Base-by-base conservation (phyloP, 495 filamentous ascomycete species). In the Talaromyces wortmannii region DNA sequence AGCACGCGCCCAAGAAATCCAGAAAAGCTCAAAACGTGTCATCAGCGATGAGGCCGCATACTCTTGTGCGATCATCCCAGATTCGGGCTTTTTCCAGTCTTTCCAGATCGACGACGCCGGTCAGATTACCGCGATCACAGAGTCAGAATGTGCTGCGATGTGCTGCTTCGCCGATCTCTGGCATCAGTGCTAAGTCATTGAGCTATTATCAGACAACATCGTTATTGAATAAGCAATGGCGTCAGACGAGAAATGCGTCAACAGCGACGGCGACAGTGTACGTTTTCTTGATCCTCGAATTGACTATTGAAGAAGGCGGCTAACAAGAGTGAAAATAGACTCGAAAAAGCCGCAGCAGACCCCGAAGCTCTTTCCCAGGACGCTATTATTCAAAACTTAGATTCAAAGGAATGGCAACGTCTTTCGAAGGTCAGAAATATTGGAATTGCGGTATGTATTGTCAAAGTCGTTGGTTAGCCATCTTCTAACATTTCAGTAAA, bases 391-490 rank as follows among this genome's bases (percentile, higher is more conserved):
- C 77, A 80, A 48, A 89, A 88, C 63, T 76, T 92, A 42, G 78
- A 87, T 57, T 85, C 89, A 11, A 73, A 81, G 18, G 95, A 99
- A 69, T 81, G 80, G 40, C 79, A 82, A 57, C 82, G 95, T 56
- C 65, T 99, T 53, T 79, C 84, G 45, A 83, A 76, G 70, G 86
- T 97, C 52, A 81, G 95, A 55, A 99, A 99, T 67, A 97, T 99
- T 72, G 95, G 95, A 69, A 99, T 99, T 77, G 95, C 95, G 65
- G 90, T 94, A 83, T 55, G 81, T 13, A 32, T 0, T 31, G 36
- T 58, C 16, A 55, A 50, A 2, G 18, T 50, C 16, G 2, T 13
- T 40, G 8, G 36, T 40, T 40, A 13, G 36, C 57, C 18, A 56
- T 17, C 29, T 51, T 51, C 60, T 63, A 17, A 63, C 29, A 45